Evolutionary conservation across 2,329 filamentous ascomycete species (phyloP).

Genomic region (Endoconidiophora polonica): DNA sequence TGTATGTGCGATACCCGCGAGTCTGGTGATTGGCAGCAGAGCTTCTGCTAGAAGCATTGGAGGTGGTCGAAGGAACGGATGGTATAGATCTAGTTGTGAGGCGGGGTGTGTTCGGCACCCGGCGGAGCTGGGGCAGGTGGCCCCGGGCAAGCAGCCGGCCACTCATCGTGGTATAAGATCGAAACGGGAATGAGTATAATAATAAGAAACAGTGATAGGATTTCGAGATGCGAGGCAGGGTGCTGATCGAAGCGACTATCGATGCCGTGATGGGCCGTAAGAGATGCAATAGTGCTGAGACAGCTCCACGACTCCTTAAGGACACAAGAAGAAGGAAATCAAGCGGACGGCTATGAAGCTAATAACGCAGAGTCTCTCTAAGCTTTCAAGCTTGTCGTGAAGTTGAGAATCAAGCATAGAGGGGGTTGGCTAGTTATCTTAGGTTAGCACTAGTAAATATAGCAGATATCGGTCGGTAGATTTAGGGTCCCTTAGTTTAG

Average conservation of each 20-base stretch:
- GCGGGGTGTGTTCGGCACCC: constrained; percentile 5
- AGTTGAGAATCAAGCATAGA: neutral
- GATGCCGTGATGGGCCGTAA: neutral
- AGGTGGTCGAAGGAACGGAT: neutral
- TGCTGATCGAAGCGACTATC: neutral
- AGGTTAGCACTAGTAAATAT: neutral
- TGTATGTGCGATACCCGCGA: constrained; percentile 17
- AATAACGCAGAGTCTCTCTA: neutral
- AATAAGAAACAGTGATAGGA: neutral
- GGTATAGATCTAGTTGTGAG: neutral
- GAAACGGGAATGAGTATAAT: neutral
- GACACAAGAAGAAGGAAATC: neutral
- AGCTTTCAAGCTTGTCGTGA: neutral
- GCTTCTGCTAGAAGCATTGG: neutral
- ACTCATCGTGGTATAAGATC: constrained; percentile 8
- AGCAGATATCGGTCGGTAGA: neutral
- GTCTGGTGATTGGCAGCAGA: neutral
- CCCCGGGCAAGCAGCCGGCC: constrained; percentile 13
- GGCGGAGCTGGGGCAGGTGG: constrained; percentile 9
- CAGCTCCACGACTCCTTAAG: neutral
- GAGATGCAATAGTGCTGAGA: neutral
- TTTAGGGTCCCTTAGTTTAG: too few relatives aligned
- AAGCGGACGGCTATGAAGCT: neutral
- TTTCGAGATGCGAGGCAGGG: neutral
- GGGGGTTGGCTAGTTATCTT: neutral